A percentile compares a stretch with the other conserved stretches of the same genome.
Conservation (phyloP, 306 rosid genomes). For the Dalbergia cultrata region DNA sequence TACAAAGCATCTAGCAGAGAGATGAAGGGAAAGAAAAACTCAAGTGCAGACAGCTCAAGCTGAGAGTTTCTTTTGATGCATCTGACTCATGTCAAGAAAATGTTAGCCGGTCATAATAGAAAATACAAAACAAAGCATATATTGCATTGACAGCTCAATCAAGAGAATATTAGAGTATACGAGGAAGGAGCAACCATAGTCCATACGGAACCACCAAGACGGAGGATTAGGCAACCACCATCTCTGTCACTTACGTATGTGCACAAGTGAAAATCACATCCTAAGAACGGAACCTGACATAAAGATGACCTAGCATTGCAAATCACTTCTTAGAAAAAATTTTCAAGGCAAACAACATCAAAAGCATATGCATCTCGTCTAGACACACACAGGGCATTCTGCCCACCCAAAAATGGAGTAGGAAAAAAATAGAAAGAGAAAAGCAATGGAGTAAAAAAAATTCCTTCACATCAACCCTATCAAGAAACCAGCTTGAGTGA, state of each 20-base stretch:
- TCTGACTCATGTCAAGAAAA: slow-evolving; percentile 77
- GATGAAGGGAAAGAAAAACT: slow-evolving; percentile 81
- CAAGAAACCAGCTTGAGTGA: slow-evolving; percentile 43
- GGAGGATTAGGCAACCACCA: slow-evolving; percentile 9
- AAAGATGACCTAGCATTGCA: slow-evolving; percentile 28
- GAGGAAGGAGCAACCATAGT: slow-evolving; percentile 42
- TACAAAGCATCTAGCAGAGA: slow-evolving; percentile 78
- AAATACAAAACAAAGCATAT: slow-evolving; percentile 41
- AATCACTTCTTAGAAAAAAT: slow-evolving; percentile 14
- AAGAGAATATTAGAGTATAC: slow-evolving; percentile 33
- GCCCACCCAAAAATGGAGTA: not conserved
- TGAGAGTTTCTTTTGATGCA: slow-evolving; percentile 82
- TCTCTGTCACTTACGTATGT: slow-evolving; percentile 23
- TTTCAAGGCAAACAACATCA: slow-evolving; percentile 22
- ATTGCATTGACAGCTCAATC: slow-evolving; percentile 38
- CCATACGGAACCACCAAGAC: slow-evolving; percentile 16
- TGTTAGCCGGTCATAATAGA: slow-evolving; percentile 64
- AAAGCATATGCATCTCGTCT: slow-evolving; percentile 27
- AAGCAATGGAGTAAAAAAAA: slow-evolving; percentile 13
- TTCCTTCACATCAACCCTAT: slow-evolving; percentile 27
- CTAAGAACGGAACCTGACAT: slow-evolving; percentile 32
- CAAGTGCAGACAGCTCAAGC: slow-evolving; percentile 87
- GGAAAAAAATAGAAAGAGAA: not conserved
- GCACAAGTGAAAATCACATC: not conserved
- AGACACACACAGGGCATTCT: not conserved